phyloP scores from a whole-genome alignment of 2,329 filamentous ascomycete species.

The Phyllosticta citrichinensis region DNA sequence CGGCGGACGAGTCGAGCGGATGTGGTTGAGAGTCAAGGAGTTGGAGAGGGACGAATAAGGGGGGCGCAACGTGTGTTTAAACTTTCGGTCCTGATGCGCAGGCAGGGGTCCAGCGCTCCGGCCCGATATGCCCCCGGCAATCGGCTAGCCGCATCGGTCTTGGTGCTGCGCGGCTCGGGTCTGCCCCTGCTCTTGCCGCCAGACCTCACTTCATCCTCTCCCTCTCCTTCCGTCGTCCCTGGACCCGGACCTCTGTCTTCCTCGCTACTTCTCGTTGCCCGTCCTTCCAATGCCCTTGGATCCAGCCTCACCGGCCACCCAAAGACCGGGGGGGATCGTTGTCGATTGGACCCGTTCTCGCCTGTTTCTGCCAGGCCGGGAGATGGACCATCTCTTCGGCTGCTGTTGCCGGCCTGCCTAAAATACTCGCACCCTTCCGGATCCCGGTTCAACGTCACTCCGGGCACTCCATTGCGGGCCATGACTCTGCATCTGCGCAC shows the following conservation, averaged over 20 bases:
- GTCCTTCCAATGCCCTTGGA: background rate
- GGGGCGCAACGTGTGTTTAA: background rate
- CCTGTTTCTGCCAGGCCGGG: background rate
- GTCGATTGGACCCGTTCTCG: background rate
- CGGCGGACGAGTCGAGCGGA: background rate
- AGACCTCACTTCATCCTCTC: background rate
- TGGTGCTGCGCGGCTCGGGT: background rate
- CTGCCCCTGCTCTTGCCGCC: background rate
- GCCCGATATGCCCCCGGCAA: background rate
- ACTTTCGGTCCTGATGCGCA: background rate
- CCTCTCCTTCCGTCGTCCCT: too few relatives aligned
- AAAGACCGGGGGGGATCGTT: background rate
- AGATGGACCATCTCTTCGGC: background rate
- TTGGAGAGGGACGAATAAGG: background rate
- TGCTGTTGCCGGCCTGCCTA: background rate
- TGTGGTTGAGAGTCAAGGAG: background rate
- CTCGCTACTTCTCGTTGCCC: background rate
- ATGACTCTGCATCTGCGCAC: background rate
- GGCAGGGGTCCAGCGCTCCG: background rate
- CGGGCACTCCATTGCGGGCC: background rate
- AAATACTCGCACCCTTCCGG: background rate
- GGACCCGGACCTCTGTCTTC: background rate
- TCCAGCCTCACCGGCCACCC: background rate
- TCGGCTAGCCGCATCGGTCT: background rate
- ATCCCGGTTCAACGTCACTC: background rate